Percentiles rank a stretch among this genome's conserved stretches.
These are phyloP conservation scores for Acrodontium crateriforme DNA, from an alignment of 2,329 filamentous ascomycete species.

Conservation along the genomic window DNA sequence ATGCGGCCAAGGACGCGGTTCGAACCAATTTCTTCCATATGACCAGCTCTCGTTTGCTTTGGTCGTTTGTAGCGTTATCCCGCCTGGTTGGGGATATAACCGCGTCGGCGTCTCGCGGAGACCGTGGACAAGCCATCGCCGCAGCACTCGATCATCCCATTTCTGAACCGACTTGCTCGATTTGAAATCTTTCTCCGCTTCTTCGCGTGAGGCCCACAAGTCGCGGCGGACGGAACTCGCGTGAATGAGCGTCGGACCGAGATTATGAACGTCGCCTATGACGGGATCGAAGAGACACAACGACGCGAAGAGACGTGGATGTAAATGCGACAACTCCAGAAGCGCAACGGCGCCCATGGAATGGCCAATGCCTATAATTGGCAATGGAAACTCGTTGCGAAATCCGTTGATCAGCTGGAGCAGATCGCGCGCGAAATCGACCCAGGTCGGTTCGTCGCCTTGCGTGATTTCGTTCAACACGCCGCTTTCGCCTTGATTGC, in stretches of 20 bases:
- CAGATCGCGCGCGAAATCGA: slow-evolving; percentile 71
- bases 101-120: slow-evolving; percentile 42
- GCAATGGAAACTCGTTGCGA: slow-evolving; percentile 62
- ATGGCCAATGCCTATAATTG: slow-evolving; percentile 76
- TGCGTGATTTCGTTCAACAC: slow-evolving; percentile 49
- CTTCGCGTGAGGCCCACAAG: neutral
- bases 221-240: neutral
- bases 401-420: slow-evolving; percentile 76
- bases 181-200: neutral
- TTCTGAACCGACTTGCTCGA: neutral
- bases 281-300: slow-evolving; percentile 1
- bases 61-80: too few species aligned
- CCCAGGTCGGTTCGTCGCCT: slow-evolving; percentile 46
- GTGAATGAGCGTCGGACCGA: neutral
- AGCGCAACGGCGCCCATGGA: slow-evolving; percentile 82
- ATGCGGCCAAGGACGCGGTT: too few species aligned
- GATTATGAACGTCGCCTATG: neutral
- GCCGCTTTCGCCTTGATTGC: slow-evolving; percentile 64
- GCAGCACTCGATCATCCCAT: neutral
- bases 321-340: slow-evolving; percentile 1
- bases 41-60: too few species aligned
- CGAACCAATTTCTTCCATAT: too few species aligned
- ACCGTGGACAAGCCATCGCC: neutral
- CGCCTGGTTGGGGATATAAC: too few species aligned
- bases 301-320: slow-evolving; percentile 1